Evolutionary conservation across 768 basidiomycete genomes (phyloP).

Genomic region (Xerocomellus amylosporus): DNA sequence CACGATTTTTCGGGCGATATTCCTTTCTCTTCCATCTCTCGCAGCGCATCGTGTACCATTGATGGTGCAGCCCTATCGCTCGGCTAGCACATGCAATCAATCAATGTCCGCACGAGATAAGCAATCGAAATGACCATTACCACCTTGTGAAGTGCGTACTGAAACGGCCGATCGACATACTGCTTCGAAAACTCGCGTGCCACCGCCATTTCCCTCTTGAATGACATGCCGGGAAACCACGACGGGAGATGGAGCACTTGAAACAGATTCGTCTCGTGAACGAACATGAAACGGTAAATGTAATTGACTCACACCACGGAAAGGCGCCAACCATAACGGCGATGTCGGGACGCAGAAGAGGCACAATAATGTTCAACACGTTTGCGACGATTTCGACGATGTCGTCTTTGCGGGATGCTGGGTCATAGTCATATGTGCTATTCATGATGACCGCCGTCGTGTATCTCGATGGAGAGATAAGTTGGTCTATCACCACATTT

Average conservation of each 20-base stretch:
- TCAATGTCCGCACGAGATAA: not conserved
- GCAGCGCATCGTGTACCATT: slow-evolving; percentile 4
- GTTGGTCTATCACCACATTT: not conserved
- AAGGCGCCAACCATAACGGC: not conserved
- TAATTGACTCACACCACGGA: not conserved
- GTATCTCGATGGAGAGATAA: not conserved
- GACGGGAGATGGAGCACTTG: slow-evolving; percentile 3
- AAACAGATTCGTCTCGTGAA: not conserved
- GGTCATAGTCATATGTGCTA: slow-evolving; percentile 4
- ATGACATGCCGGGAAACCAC: slow-evolving; percentile 5
- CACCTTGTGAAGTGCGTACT: not conserved
- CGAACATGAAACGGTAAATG: not conserved
- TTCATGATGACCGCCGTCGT: slow-evolving; percentile 1
- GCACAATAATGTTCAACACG: not conserved
- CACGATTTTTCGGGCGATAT: not conserved
- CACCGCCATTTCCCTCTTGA: not conserved
- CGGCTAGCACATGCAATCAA: not conserved
- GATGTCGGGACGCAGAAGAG: not conserved
- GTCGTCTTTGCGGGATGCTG: slow-evolving; percentile 1
- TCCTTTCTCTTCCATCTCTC: not conserved
- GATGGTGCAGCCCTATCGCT: not conserved
- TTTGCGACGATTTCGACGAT: not conserved
- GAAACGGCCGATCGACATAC: slow-evolving; percentile 3
- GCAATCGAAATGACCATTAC: not conserved
- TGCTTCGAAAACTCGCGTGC: not conserved